Percentiles rank a stretch among this genome's conserved stretches.
phyloP scores from a whole-genome alignment of 805 yeast species.

The Soucietia sequanensis region DNA sequence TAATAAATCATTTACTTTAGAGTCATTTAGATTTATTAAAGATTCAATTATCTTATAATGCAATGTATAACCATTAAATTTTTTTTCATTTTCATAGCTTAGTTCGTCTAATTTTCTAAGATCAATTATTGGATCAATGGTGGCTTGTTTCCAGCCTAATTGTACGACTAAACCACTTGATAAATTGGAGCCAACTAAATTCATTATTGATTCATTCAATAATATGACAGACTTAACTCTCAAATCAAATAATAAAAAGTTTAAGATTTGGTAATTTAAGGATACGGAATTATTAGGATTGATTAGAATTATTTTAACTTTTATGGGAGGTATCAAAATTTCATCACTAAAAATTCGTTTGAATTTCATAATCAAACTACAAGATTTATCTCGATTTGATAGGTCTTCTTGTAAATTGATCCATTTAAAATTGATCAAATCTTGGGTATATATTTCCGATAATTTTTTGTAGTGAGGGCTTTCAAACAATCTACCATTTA shows the following conservation, averaged over 20 bases:
- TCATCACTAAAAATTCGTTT: neutral
- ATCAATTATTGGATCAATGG: constrained; percentile 20
- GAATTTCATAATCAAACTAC: neutral
- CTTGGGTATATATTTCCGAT: constrained; percentile 8
- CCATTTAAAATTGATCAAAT: constrained; percentile 7
- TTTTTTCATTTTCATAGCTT: neutral
- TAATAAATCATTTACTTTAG: constrained; percentile 7
- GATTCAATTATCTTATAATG: constrained; percentile 16
- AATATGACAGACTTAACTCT: constrained; percentile 23
- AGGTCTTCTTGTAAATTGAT: too few species aligned
- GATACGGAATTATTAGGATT: constrained; percentile 13
- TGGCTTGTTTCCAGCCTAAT: constrained; percentile 24
- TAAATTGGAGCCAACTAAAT: constrained; percentile 18
- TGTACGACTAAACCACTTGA: constrained; percentile 28
- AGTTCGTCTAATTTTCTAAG: constrained; percentile 16
- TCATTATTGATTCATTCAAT: constrained; percentile 16
- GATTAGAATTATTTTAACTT: constrained; percentile 20
- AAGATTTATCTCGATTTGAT: neutral
- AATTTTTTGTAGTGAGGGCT: too few species aligned
- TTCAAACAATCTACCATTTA: neutral
- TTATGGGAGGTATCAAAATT: constrained; percentile 16
- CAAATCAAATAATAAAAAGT: constrained; percentile 19
- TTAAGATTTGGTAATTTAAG: constrained; percentile 15
- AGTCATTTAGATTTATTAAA: constrained; percentile 11
- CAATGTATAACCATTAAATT: constrained; percentile 13